Evolutionary conservation across 2,329 filamentous ascomycete species (phyloP).

Genomic region (Colletotrichum spaethianum): DNA sequence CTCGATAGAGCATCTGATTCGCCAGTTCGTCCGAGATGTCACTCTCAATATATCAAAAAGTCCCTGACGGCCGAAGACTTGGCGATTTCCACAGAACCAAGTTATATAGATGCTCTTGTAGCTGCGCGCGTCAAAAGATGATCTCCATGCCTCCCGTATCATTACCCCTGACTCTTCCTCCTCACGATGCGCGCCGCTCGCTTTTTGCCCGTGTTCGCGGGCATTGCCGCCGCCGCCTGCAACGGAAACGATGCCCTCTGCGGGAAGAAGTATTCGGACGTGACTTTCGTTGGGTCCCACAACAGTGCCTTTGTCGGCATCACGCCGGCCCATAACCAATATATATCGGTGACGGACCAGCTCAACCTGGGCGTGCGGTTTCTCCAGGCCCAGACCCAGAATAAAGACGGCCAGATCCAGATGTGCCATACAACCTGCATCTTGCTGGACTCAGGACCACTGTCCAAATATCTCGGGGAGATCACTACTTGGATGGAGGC

Average conservation of each 20-base stretch:
- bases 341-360: conserved; percentile 69
- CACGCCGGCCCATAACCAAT: conserved; percentile 71
- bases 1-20: conserved; percentile 16
- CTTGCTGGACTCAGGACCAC: conserved; percentile 70
- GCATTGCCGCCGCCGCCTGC: conserved; percentile 56
- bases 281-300: conserved; percentile 76
- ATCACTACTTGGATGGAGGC: conserved; percentile 73
- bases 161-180: neutral
- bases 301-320: conserved; percentile 75
- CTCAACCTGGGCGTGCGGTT: conserved; percentile 75
- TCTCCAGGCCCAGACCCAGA: conserved; percentile 75
- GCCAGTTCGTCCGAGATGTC: conserved; percentile 29
- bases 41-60: conserved; percentile 16
- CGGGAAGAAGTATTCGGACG: conserved; percentile 68
- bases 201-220: conserved; percentile 42
- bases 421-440: conserved; percentile 77
- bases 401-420: conserved; percentile 64
- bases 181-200: conserved; percentile 25
- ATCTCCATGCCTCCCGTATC: neutral
- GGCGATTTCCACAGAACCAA: neutral
- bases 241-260: conserved; percentile 73
- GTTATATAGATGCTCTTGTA: conserved; percentile 9
- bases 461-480: conserved; percentile 68
- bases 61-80: neutral
- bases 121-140: neutral